Evolutionary conservation across 352 stramenopile genomes (phyloP), one percentile per base, ranked within the genome.

Genomic region (Phytophthora pluvialis): DNA sequence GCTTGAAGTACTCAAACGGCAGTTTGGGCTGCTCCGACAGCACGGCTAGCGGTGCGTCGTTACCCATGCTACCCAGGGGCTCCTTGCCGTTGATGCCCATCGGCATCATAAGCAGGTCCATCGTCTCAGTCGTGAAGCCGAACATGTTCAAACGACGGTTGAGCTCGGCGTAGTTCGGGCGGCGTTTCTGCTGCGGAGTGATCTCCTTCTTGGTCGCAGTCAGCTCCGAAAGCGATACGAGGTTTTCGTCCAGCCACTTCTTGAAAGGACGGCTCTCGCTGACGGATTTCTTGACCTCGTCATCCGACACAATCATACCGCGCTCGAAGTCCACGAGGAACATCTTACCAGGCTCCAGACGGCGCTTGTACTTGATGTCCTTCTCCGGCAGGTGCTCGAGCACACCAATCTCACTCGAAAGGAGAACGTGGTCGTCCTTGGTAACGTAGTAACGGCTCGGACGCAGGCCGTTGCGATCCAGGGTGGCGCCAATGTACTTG

Each of bases 1-100:
- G 97, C 81, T 99, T 99, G 78, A 99, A 99, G 72, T 99, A 99
- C 71, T 99, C 97, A 70, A 97, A 98, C 3, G 96, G 79, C 40
- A 92, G 77, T 60, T 99, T 98, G 33, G 95, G 92, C 36, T 96
- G 88, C 68, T 97, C 81, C 26, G 90, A 98, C 16, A 99, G 77
- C 38, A 98, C 94, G 21, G 95, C 95, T 9, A 99, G 78, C 3
- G 95, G 93, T 2, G 95, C 91, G 70, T 99, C 95, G 67, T 99
- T 99, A 29, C 95, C 95, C 95, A 99, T 99, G 44, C 87, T 97
- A 61, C 95, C 95, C 21, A 99, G 77, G 11, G 92, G 86, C 73
- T 99, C 95, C 71, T 98, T 98, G 40, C 94, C 92, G 21, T 82
- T 88, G 40, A 98, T 93, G 21, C 85, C 90, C 95, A 99, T 99